phyloP scores from a whole-genome alignment of 2,329 filamentous ascomycete genomes.

The Coniella lustricola region DNA sequence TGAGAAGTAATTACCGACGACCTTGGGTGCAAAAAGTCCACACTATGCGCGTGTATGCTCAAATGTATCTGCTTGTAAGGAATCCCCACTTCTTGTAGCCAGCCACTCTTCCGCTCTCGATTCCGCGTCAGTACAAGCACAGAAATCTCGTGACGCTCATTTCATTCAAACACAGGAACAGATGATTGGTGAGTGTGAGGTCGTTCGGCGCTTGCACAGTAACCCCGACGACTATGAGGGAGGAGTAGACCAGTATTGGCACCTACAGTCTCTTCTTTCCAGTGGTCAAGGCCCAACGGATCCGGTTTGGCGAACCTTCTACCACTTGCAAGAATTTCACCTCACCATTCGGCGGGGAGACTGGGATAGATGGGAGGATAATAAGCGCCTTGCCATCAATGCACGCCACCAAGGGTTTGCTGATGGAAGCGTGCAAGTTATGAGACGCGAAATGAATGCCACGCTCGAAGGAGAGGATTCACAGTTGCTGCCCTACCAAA shows the following conservation, averaged over 20 bases:
- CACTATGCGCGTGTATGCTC: background rate
- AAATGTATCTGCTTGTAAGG: background rate
- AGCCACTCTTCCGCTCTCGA: too few species aligned
- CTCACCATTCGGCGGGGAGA: conserved; percentile 8
- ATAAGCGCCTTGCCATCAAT: background rate
- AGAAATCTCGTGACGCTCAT: background rate
- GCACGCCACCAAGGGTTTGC: background rate
- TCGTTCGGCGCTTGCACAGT: background rate
- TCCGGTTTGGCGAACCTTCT: background rate
- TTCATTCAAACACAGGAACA: background rate
- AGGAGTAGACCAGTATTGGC: background rate
- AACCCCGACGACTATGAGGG: too few species aligned
- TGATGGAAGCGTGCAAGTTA: background rate
- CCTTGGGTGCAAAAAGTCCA: too few species aligned
- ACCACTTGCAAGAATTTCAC: conserved; percentile 3
- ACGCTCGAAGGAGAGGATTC: background rate
- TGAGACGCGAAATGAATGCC: background rate
- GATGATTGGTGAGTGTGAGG: background rate
- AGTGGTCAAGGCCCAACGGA: background rate
- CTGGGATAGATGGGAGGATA: conserved; percentile 7
- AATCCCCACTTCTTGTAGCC: background rate
- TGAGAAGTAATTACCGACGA: background rate
- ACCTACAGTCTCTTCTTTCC: background rate
- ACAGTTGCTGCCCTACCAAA: background rate
- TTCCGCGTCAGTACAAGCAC: background rate